These are phyloP conservation scores for Pecoramyces ruminantium DNA, from an alignment of 192 early-diverging fungal species.

Conservation along the genomic window DNA sequence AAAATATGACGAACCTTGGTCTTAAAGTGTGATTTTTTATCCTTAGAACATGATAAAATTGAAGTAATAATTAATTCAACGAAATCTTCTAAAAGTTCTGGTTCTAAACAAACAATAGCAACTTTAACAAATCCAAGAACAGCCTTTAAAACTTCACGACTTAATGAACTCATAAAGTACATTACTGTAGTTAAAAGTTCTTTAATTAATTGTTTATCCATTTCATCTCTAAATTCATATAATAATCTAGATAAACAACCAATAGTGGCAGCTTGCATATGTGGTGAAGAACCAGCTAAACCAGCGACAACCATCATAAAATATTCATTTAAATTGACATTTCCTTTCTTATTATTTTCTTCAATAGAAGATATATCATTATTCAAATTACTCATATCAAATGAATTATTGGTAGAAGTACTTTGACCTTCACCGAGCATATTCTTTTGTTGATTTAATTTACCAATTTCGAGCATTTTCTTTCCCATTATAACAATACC, in stretches of 20 bases:
- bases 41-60: conserved; percentile 67
- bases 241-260: conserved; percentile 65
- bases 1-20: conserved; percentile 80
- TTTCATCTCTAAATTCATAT: conserved; percentile 74
- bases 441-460: conserved; percentile 2
- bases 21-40: conserved; percentile 79
- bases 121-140: conserved; percentile 91
- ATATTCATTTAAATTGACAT: conserved; percentile 56
- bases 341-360: neutral
- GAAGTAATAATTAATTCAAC: conserved; percentile 47
- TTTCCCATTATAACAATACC: conserved; percentile 74
- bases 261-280: conserved; percentile 86
- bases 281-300: conserved; percentile 71
- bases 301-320: conserved; percentile 90
- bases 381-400: conserved; percentile 8
- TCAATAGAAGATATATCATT: conserved; percentile 9
- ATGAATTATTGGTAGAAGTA: conserved; percentile 11
- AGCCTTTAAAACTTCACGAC: conserved; percentile 81
- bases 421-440: conserved; percentile 33
- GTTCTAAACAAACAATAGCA: conserved; percentile 55
- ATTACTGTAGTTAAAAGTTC: conserved; percentile 68
- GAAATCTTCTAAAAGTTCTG: conserved; percentile 46
- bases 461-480: conserved; percentile 46
- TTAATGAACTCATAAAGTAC: conserved; percentile 58
- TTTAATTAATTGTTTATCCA: conserved; percentile 40